Evolutionary conservation across 352 stramenopile genomes (phyloP).

Genomic region (Globisporangium rhizosaccharum): DNA sequence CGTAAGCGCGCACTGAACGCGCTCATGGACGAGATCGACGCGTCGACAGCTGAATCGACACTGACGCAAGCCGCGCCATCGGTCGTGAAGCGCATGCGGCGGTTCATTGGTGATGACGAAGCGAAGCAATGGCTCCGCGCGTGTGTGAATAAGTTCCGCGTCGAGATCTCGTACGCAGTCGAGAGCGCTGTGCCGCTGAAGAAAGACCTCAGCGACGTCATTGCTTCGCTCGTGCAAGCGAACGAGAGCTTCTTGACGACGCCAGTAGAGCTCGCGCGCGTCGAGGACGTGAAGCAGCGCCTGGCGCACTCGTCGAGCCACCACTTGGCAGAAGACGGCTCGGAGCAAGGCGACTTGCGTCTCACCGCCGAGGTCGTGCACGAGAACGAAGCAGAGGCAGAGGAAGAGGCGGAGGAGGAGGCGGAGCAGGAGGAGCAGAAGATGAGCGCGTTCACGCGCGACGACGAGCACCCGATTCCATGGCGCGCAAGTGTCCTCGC

Average conservation of each 20-base stretch:
- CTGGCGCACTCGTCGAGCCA: conserved; percentile 49
- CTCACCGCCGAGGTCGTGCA: conserved; percentile 86
- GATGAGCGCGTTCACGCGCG: conserved; percentile 87
- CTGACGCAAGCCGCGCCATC: conserved; percentile 12
- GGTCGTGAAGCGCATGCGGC: conserved; percentile 41
- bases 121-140: conserved; percentile 50
- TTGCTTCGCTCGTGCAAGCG: conserved; percentile 47
- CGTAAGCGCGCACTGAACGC: conserved; percentile 92
- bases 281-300: conserved; percentile 54
- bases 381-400: conserved; percentile 85
- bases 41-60: background rate
- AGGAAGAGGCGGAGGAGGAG: conserved; percentile 87
- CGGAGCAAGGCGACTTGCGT: conserved; percentile 65
- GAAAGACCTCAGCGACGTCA: conserved; percentile 65
- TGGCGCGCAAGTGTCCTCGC: conserved; percentile 59
- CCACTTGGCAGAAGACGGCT: conserved; percentile 37
- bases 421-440: conserved; percentile 89
- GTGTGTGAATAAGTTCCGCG: conserved; percentile 70
- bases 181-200: conserved; percentile 57
- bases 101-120: conserved; percentile 49
- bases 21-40: conserved; percentile 76
- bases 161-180: conserved; percentile 78
- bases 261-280: conserved; percentile 34
- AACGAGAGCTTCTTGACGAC: conserved; percentile 63
- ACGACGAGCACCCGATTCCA: conserved; percentile 84